Conservation (phyloP, 202 grass and related monocot species). For the Sporobolus alterniflorus region DNA sequence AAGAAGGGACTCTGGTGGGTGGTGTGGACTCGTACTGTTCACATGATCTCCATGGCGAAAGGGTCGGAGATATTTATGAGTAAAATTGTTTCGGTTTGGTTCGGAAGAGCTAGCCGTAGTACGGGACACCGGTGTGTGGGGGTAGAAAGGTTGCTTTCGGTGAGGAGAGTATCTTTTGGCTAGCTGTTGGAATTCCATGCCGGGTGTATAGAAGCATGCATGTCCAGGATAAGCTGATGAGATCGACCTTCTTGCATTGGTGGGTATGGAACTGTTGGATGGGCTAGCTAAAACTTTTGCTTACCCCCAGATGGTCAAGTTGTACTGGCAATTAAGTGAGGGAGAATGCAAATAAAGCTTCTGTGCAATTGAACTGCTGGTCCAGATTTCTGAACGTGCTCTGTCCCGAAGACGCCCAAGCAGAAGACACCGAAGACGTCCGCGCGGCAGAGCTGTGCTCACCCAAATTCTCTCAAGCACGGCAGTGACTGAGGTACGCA, state of each 20-base stretch:
- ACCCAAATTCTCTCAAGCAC: constrained; percentile 3
- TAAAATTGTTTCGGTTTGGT: neutral
- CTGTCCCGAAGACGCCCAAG: neutral
- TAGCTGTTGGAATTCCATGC: constrained; percentile 23
- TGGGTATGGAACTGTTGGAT: neutral
- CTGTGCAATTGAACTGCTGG: neutral
- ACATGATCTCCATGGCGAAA: constrained; percentile 43
- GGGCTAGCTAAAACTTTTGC: too few species aligned
- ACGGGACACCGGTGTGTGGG: constrained; percentile 22
- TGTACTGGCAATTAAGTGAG: too few species aligned
- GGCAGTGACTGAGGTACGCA: neutral
- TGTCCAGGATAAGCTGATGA: neutral
- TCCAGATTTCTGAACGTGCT: neutral
- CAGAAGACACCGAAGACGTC: neutral
- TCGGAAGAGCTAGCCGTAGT: constrained; percentile 28
- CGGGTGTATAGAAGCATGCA: neutral
- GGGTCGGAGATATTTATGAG: constrained; percentile 50
- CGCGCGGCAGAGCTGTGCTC: neutral
- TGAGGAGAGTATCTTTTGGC: neutral
- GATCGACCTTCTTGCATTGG: neutral
- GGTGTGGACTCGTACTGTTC: constrained; percentile 31
- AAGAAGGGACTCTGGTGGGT: constrained; percentile 38
- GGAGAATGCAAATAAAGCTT: neutral
- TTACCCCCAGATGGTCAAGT: too few species aligned
- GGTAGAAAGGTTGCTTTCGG: constrained; percentile 38